Conservation (phyloP, 106 monocot genomes). For the Dioscorea alata region DNA sequence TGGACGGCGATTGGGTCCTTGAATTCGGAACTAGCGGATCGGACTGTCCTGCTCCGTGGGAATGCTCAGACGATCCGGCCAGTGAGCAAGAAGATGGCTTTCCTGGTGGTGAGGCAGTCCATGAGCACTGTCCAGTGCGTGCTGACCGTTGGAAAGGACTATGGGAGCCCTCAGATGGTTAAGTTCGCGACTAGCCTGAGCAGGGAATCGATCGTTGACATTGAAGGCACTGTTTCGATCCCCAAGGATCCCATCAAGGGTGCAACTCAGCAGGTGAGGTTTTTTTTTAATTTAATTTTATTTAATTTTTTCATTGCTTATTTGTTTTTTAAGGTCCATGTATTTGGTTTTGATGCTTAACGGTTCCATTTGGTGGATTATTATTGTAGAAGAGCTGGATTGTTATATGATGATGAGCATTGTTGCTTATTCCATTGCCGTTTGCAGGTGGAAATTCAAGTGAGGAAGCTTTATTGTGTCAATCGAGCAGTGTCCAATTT, state of each 20-base stretch:
- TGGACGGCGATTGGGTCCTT: slow-evolving; percentile 55
- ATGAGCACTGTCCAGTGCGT: slow-evolving; percentile 73
- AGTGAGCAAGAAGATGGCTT: slow-evolving; percentile 71
- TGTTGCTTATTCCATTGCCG: background rate
- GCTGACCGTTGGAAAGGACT: slow-evolving; percentile 32
- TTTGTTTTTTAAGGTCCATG: background rate
- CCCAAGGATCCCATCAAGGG: slow-evolving; percentile 63
- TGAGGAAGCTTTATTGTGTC: slow-evolving; percentile 74
- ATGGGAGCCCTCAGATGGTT: slow-evolving; percentile 76
- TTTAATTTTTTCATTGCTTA: too few relatives aligned
- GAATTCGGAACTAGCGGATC: slow-evolving; percentile 26
- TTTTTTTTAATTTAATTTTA: background rate
- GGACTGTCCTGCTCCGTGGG: slow-evolving; percentile 56
- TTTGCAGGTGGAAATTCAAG: slow-evolving; percentile 79
- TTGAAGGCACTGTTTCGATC: slow-evolving; percentile 54
- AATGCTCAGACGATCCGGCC: slow-evolving; percentile 47
- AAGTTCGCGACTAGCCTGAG: slow-evolving; percentile 58
- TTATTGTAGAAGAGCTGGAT: background rate
- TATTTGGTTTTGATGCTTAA: background rate
- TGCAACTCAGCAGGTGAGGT: slow-evolving; percentile 66
- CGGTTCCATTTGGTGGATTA: background rate
- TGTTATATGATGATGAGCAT: background rate
- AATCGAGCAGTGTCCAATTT: slow-evolving; percentile 58
- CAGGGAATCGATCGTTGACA: slow-evolving; percentile 67
- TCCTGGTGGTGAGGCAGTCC: slow-evolving; percentile 58